Conservation (phyloP, 805 yeast species). For the Candida namnaoensis region DNA sequence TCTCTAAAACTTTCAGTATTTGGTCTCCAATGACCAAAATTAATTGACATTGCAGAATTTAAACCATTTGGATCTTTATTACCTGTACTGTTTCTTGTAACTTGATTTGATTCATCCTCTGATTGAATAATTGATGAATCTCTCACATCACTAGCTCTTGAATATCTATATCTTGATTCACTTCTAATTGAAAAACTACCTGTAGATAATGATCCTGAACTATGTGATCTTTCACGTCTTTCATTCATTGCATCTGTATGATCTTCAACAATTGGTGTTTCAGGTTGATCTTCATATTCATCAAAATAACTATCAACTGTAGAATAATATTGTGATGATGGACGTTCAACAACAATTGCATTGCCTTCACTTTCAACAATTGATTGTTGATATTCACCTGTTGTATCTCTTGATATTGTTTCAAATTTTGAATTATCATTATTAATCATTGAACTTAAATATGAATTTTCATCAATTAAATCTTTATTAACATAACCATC, state of each 20-base stretch:
- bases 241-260: not conserved
- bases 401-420: not conserved
- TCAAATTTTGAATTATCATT: slow-evolving; percentile 1
- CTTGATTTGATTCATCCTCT: not conserved
- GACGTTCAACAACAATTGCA: no score
- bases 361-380: no score
- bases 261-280: no score
- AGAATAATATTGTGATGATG: slow-evolving; percentile 8
- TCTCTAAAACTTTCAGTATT: slow-evolving; percentile 42
- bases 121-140: slow-evolving; percentile 11
- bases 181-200: slow-evolving; percentile 20
- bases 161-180: slow-evolving; percentile 14
- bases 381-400: not conserved
- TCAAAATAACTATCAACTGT: slow-evolving; percentile 17
- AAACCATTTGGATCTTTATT: not conserved
- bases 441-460: slow-evolving; percentile 13
- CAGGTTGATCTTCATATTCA: slow-evolving; percentile 15
- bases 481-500: not conserved
- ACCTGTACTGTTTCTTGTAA: not conserved
- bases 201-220: slow-evolving; percentile 22
- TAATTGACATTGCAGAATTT: slow-evolving; percentile 24
- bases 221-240: slow-evolving; percentile 3
- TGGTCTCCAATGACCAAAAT: slow-evolving; percentile 52
- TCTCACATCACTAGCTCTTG: slow-evolving; percentile 13
- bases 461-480: slow-evolving; percentile 12